These are phyloP conservation scores for Aspergillus eucalypticola DNA, from an alignment of 2,329 filamentous ascomycete genomes.

Conservation along the genomic window DNA sequence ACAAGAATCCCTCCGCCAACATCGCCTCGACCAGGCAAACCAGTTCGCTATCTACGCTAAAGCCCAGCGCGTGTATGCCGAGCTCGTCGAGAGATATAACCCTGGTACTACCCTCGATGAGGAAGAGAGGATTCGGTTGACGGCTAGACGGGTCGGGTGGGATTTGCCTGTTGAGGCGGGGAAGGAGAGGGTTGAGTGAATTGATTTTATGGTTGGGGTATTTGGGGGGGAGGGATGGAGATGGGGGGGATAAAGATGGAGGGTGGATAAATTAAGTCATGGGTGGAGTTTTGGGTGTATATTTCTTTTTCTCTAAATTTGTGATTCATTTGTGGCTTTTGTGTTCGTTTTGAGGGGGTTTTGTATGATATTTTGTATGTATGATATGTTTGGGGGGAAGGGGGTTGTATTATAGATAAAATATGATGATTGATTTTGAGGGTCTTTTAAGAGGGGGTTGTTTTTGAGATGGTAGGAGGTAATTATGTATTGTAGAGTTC, in stretches of 20 bases:
- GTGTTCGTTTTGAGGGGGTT: neutral
- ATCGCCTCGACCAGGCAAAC: slow-evolving; percentile 59
- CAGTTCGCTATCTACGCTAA: slow-evolving; percentile 79
- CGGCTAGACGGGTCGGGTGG: slow-evolving; percentile 86
- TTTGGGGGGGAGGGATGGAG: neutral
- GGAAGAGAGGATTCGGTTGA: slow-evolving; percentile 77
- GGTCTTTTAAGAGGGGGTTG: too few relatives aligned
- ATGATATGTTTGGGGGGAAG: too few relatives aligned
- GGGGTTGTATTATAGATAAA: neutral
- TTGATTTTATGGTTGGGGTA: neutral
- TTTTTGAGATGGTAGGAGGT: too few relatives aligned
- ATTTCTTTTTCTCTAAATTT: neutral
- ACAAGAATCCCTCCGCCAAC: slow-evolving; percentile 27
- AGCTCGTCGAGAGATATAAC: slow-evolving; percentile 87
- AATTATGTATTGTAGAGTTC: too few relatives aligned
- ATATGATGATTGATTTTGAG: neutral
- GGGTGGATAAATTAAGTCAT: neutral
- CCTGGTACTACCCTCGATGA: slow-evolving; percentile 87
- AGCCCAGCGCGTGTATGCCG: slow-evolving; percentile 81
- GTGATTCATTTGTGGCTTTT: neutral
- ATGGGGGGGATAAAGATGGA: neutral
- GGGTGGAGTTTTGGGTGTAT: neutral
- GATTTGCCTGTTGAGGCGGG: slow-evolving; percentile 70
- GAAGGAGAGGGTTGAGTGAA: slow-evolving; percentile 10
- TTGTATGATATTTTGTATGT: neutral